Evolutionary conservation across 2,329 filamentous ascomycete genomes (phyloP).

Genomic region (Coniosporium uncinatum): DNA sequence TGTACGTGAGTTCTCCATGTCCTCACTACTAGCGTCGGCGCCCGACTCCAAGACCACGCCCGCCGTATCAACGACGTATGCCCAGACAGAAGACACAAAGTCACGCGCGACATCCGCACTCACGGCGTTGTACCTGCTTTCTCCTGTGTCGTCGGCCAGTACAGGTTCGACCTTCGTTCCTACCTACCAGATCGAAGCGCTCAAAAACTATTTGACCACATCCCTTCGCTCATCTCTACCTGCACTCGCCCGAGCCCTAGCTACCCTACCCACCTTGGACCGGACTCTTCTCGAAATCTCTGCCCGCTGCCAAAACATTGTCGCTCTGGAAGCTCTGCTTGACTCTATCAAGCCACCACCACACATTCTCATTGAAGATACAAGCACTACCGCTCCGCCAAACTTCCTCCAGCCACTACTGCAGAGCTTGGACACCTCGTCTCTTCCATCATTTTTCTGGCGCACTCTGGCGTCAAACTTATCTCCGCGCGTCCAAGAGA

Average conservation of each 20-base stretch:
- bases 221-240: constrained; percentile 75
- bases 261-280: constrained; percentile 77
- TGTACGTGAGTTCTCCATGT: constrained; percentile 79
- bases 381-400: constrained; percentile 5
- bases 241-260: constrained; percentile 68
- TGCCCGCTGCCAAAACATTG: constrained; percentile 81
- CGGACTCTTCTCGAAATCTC: constrained; percentile 78
- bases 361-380: constrained; percentile 55
- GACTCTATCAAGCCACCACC: constrained; percentile 58
- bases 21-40: constrained; percentile 37
- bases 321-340: constrained; percentile 80
- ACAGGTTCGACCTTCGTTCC: constrained; percentile 51
- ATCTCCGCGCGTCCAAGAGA: constrained; percentile 74
- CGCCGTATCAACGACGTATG: constrained; percentile 35
- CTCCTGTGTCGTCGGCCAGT: constrained; percentile 52
- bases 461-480: constrained; percentile 77
- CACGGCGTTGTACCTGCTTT: constrained; percentile 74
- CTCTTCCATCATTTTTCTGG: constrained; percentile 91
- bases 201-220: constrained; percentile 80
- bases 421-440: constrained; percentile 77
- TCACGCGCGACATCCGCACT: constrained; percentile 69
- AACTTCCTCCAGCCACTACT: constrained; percentile 70
- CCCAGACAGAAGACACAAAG: constrained; percentile 68
- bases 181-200: constrained; percentile 64
- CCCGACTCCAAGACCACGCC: constrained; percentile 8